Percentiles rank a stretch among this genome's conserved stretches.
phyloP scores from a whole-genome alignment of 768 basidiomycete species.

The Podaxis sp. region DNA sequence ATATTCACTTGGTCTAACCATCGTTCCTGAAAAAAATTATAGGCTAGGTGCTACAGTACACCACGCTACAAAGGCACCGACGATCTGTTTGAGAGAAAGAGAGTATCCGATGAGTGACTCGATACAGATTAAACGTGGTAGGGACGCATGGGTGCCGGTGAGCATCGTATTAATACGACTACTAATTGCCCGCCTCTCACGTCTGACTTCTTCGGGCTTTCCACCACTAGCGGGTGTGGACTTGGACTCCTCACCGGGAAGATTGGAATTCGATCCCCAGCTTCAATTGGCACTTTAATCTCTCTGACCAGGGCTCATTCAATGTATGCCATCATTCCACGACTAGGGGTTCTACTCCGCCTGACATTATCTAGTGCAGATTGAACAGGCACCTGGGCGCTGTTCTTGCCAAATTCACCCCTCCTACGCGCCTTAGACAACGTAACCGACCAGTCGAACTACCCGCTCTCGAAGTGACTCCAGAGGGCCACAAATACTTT shows the following conservation, averaged over 20 bases:
- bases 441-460: background rate
- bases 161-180: background rate
- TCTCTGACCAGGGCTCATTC: background rate
- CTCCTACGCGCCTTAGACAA: background rate
- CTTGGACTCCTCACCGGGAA: background rate
- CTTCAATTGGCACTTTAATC: background rate
- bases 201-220: background rate
- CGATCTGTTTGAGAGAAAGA: background rate
- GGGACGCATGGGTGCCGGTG: background rate
- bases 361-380: background rate
- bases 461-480: conserved; percentile 19
- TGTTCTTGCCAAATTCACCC: conserved; percentile 16
- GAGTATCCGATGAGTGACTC: background rate
- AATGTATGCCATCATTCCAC: no score
- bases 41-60: conserved; percentile 18
- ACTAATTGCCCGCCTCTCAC: background rate
- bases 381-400: background rate
- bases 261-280: background rate
- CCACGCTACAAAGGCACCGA: background rate
- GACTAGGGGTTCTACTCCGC: no score
- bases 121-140: background rate
- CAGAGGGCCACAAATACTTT: conserved; percentile 22
- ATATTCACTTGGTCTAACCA: background rate
- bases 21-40: background rate
- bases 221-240: background rate